Evolutionary conservation across 2,329 filamentous ascomycete genomes (phyloP), one percentile per base, ranked within the genome.

Genomic region (Cordyceps fumosorosea): DNA sequence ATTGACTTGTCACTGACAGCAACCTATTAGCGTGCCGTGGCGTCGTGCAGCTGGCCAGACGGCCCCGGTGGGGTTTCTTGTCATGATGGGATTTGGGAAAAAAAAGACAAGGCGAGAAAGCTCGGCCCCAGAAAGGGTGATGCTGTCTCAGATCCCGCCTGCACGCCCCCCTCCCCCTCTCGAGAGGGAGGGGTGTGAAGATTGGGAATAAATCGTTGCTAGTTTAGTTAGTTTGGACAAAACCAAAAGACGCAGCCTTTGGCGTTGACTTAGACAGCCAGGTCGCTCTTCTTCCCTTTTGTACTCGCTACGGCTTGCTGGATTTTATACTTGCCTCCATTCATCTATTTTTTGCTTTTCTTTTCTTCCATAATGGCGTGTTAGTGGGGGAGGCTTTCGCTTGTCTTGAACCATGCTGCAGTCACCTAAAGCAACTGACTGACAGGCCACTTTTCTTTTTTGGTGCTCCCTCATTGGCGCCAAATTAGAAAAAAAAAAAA

Each of bases 111-210:
- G 34, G 34, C 26, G 55, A 48, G 42, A 40, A 57, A 48, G 37
- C 18, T 12, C 53, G 24, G 53, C 53, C 40, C 55, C 55, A 48
- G 42, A 56, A 45, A 45, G 26, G 54, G 14, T 29, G 53, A 20
- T 22, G 26, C 20, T 57, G 55, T 57, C 55, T 57, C 20, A 57
- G 55, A 57, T 57, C 56, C 45, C 56, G 45, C 32, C 22, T 20
- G 10, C 44, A n/a, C 34, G 24, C 56, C 24, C 47, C 45, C 56
- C 56, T 14, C 40, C 37, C 24, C n/a, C 14, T 26, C 20, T 3
- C 5, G 22, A 12, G 16, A 14, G 5, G 11, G 12, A 11, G 20
- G 45, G 29, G 44, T 10, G 45, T 29, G 16, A n/a, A 22, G 40
- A 22, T 52, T 45, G 16, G 55, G 34, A 57, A 57, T 57, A 57